phyloP scores from a whole-genome alignment of 257 asterid species.

The Salvia miltiorrhiza region DNA sequence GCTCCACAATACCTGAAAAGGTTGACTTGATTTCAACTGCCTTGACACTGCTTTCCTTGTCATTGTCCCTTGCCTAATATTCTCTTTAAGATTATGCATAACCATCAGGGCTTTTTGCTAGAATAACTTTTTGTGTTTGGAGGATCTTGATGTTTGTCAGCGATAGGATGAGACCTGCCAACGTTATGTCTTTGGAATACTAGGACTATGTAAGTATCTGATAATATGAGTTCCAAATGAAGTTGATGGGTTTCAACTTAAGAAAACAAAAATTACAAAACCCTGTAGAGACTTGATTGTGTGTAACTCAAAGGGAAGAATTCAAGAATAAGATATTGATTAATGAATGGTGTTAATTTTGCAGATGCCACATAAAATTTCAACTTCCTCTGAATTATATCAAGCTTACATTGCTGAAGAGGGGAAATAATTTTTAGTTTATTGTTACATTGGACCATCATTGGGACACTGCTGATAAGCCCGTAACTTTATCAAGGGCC shows the following conservation, averaged over 20 bases:
- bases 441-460: conserved; percentile 5
- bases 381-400: background rate
- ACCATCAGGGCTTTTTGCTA: background rate
- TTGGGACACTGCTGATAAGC: conserved; percentile 5
- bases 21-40: conserved; percentile 37
- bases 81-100: conserved; percentile 19
- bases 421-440: conserved; percentile 5
- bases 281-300: background rate
- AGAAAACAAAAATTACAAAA: background rate
- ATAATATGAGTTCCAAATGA: conserved; percentile 6
- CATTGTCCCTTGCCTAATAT: conserved; percentile 21
- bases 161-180: conserved; percentile 10
- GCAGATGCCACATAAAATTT: background rate
- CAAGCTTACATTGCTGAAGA: background rate
- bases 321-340: background rate
- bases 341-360: background rate
- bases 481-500: conserved; percentile 1
- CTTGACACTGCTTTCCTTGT: conserved; percentile 16
- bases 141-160: conserved; percentile 13
- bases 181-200: background rate
- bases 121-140: background rate
- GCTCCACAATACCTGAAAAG: conserved; percentile 83
- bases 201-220: background rate
- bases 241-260: background rate
- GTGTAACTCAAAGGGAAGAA: conserved; percentile 11